Evolutionary conservation across 257 asterid species (phyloP), one percentile per base, ranked within the genome.

Genomic region (Salvia hispanica): DNA sequence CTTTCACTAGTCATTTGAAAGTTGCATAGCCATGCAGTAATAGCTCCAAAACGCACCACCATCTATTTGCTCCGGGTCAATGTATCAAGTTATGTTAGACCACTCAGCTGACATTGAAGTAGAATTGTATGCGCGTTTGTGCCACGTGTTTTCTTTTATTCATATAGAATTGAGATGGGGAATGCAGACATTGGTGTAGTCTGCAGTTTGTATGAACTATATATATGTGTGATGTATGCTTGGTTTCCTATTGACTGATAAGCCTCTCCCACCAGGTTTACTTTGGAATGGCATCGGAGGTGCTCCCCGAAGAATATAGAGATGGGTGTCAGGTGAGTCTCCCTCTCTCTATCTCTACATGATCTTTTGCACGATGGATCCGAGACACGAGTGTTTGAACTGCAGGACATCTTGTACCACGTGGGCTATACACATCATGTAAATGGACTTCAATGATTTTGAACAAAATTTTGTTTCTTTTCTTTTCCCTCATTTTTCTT

Each of bases 221-320:
- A 59, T 34, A 7, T 39, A 25, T 25, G 3, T 9, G 31, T 2
- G n/a, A n/a, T n/a, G 7, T 48, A 6, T 3, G 55, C 28, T 48
- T n/a, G 55, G 3, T 63, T 58, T 40, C 18, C 45, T 70, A 15
- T 63, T 58, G 28, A 51, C 45, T 70, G 12, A 61, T 58, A 78
- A 43, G 48, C 37, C 54, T 36, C 66, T 36, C 64, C 72, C 5
- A 47, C 54, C 77, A 89, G 98, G 98, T 92, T 46, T 92, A 92
- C 83, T 92, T 92, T 48, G 95, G 96, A 62, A 92, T 92, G 98
- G 88, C 85, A 69, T 90, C 93, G 13, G 97, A 92, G 85, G 87
- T 77, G 47, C 95, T 92, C 45, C 97, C 97, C 3, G 98, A 92
- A 79, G 98, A 92, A 69, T 92, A 81, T 57, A 92, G 96, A 77